Evolutionary conservation across 176 grass and related monocot genomes (phyloP).

Genomic region (Ananas comosus): DNA sequence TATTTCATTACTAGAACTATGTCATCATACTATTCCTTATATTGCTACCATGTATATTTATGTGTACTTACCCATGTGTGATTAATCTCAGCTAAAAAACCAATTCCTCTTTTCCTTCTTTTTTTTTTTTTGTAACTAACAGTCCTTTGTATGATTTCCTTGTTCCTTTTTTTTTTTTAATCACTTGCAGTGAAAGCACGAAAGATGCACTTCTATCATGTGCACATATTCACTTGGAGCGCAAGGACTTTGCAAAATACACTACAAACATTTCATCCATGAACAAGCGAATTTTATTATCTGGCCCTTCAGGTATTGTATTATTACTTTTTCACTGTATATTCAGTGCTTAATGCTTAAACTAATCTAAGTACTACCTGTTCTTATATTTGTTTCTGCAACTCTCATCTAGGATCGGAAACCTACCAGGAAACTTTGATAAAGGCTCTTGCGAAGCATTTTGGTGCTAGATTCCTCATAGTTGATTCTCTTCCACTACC

Average conservation of each 20-base stretch:
- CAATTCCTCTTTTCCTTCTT: background rate
- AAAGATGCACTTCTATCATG: constrained; percentile 78
- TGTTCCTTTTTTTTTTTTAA: constrained; percentile 15
- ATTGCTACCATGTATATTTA: no score
- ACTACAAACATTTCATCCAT: constrained; percentile 82
- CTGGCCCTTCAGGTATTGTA: constrained; percentile 78
- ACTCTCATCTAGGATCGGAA: constrained; percentile 60
- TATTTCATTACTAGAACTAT: no score
- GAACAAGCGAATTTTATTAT: constrained; percentile 86
- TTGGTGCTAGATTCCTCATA: constrained; percentile 73
- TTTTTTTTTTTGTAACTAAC: background rate
- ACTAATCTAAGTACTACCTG: background rate
- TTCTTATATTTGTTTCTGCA: constrained; percentile 7
- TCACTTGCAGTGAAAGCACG: constrained; percentile 62
- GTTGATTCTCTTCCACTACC: constrained; percentile 88
- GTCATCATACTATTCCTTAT: no score
- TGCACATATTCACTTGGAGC: constrained; percentile 80
- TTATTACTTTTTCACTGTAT: no score
- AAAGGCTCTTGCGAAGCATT: constrained; percentile 86
- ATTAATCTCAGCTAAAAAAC: no score
- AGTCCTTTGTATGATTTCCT: background rate
- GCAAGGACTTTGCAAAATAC: constrained; percentile 79
- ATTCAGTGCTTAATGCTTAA: no score
- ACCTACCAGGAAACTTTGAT: constrained; percentile 96
- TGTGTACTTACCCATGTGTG: no score